Evolutionary conservation across 305 asterid species (phyloP).

Genomic region (Andrographis paniculata): DNA sequence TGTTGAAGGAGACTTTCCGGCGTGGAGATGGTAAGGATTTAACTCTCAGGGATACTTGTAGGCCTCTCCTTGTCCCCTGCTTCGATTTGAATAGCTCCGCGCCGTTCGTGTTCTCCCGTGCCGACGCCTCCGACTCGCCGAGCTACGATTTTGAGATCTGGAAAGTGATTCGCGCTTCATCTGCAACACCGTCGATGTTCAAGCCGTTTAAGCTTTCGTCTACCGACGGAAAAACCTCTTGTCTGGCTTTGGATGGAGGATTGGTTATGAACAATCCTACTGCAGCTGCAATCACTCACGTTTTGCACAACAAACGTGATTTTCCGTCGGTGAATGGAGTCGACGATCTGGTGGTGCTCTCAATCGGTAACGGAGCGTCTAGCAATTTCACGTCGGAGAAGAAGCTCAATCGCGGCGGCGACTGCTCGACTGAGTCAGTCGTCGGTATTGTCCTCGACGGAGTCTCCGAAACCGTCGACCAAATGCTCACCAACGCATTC

Average conservation of each 20-base stretch:
- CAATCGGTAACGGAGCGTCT: slow-evolving; percentile 61
- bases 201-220: slow-evolving; percentile 68
- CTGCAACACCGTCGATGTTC: slow-evolving; percentile 68
- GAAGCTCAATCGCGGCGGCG: slow-evolving; percentile 39
- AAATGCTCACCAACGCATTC: slow-evolving; percentile 78
- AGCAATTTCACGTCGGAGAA: slow-evolving; percentile 23
- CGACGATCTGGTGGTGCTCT: slow-evolving; percentile 66
- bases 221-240: slow-evolving; percentile 59
- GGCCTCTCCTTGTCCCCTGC: slow-evolving; percentile 79
- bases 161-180: slow-evolving; percentile 87
- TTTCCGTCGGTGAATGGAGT: slow-evolving; percentile 73
- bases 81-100: slow-evolving; percentile 75
- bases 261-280: slow-evolving; percentile 92
- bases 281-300: slow-evolving; percentile 87
- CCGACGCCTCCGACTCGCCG: slow-evolving; percentile 73
- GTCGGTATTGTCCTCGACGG: slow-evolving; percentile 79
- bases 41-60: slow-evolving; percentile 68
- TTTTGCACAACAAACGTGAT: slow-evolving; percentile 77
- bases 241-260: slow-evolving; percentile 85
- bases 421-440: slow-evolving; percentile 49
- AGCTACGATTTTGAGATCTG: slow-evolving; percentile 85
- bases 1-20: slow-evolving; percentile 48
- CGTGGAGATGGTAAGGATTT: slow-evolving; percentile 49
- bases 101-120: slow-evolving; percentile 89
- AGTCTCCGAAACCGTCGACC: slow-evolving; percentile 84